phyloP scores from a whole-genome alignment of 441 rosid species.

The Kokia cookei region DNA sequence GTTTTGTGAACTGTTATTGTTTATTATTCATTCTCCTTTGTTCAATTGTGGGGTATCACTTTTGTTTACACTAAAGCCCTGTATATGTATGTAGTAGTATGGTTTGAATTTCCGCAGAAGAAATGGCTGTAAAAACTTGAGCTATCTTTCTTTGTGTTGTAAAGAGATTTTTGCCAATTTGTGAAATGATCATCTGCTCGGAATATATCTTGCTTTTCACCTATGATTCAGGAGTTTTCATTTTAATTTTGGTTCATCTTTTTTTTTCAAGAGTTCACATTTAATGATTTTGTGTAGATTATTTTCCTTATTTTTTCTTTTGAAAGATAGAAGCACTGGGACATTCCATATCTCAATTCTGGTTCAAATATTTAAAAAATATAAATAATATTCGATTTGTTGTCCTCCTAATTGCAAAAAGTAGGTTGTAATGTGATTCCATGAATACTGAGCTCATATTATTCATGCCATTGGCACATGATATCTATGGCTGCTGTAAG shows the following conservation, averaged over 20 bases:
- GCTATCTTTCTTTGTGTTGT: neutral
- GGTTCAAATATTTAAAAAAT: no score
- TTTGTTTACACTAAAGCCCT: neutral
- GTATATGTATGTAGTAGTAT: neutral
- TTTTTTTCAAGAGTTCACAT: no score
- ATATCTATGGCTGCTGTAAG: constrained; percentile 19
- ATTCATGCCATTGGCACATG: neutral
- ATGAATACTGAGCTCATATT: neutral
- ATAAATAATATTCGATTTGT: neutral
- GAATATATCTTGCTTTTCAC: neutral
- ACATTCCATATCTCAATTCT: no score
- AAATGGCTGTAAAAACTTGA: neutral
- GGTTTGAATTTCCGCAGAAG: neutral
- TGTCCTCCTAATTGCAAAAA: neutral
- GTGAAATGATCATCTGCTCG: neutral
- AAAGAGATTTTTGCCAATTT: neutral
- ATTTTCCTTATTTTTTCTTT: neutral
- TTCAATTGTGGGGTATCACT: neutral
- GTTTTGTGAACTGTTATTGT: constrained; percentile 24
- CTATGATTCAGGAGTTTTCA: no score
- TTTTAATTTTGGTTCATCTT: neutral
- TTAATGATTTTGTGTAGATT: neutral
- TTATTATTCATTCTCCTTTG: neutral
- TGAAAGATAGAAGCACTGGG: no score
- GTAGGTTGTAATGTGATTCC: neutral